These are phyloP conservation scores for Schwanniomyces sp. DNA, from an alignment of 805 yeast genomes.

Conservation along the genomic window DNA sequence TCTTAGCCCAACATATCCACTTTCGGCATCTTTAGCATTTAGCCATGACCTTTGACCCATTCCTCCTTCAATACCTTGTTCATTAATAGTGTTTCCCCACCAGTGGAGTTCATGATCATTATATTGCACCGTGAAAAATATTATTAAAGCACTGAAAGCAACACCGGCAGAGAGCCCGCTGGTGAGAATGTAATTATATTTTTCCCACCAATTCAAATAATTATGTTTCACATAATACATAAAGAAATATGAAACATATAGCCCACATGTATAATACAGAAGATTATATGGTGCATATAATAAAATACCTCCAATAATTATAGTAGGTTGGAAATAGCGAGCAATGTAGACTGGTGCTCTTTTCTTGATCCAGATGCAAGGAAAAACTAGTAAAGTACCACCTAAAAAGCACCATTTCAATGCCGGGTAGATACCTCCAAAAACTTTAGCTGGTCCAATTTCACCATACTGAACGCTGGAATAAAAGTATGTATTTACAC, in stretches of 20 bases:
- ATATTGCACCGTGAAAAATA: constrained; percentile 55
- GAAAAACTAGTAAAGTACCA: constrained; percentile 45
- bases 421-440: constrained; percentile 53
- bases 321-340: constrained; percentile 52
- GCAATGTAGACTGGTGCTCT: constrained; percentile 32
- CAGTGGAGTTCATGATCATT: constrained; percentile 45
- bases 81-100: constrained; percentile 60
- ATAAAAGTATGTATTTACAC: constrained; percentile 50
- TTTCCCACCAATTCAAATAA: constrained; percentile 65
- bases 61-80: constrained; percentile 38
- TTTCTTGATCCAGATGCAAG: constrained; percentile 35
- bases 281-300: constrained; percentile 53
- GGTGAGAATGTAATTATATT: constrained; percentile 63
- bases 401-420: constrained; percentile 59
- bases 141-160: constrained; percentile 58
- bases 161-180: constrained; percentile 63
- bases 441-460: constrained; percentile 59
- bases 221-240: constrained; percentile 52
- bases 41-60: constrained; percentile 27
- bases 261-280: constrained; percentile 57
- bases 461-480: constrained; percentile 57
- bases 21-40: constrained; percentile 27
- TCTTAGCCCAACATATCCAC: constrained; percentile 31
- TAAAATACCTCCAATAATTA: constrained; percentile 51
- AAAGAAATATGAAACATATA: constrained; percentile 56